Evolutionary conservation across 352 stramenopile genomes (phyloP).

Genomic region (Paralagenidium karlingii): DNA sequence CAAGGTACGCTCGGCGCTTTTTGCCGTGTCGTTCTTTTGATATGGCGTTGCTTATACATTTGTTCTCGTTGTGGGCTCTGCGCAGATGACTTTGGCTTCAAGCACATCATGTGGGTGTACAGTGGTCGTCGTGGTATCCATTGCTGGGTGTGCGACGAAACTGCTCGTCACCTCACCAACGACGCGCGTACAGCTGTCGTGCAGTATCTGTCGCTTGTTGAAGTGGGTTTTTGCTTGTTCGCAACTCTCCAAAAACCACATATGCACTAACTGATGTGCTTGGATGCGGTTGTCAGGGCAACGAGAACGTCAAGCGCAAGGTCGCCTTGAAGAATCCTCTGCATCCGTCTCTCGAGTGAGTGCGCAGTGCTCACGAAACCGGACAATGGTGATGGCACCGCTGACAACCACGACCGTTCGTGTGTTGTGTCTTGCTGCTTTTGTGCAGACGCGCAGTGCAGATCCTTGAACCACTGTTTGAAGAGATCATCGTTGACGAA

Average conservation of each 20-base stretch:
- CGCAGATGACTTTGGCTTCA: conserved; percentile 98
- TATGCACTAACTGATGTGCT: conserved; percentile 3
- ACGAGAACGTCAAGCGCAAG: conserved; percentile 81
- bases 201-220: conserved; percentile 93
- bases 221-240: no score
- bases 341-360: conserved; percentile 87
- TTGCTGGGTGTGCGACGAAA: conserved; percentile 98
- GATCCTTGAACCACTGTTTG: conserved; percentile 93
- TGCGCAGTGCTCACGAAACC: conserved; percentile 3
- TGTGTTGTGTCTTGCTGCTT: not conserved
- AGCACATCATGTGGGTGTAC: conserved; percentile 98
- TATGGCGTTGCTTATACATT: not conserved
- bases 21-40: not conserved
- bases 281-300: no score
- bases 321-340: conserved; percentile 86
- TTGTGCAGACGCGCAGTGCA: conserved; percentile 77
- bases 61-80: not conserved
- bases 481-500: conserved; percentile 80
- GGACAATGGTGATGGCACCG: not conserved
- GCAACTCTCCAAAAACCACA: conserved; percentile 16
- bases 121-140: conserved; percentile 98
- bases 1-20: conserved; percentile 8
- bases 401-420: not conserved
- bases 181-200: conserved; percentile 94
- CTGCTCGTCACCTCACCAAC: conserved; percentile 89